Base-by-base conservation (phyloP, 352 stramenopile genomes). In the Phytophthora kernoviae region DNA sequence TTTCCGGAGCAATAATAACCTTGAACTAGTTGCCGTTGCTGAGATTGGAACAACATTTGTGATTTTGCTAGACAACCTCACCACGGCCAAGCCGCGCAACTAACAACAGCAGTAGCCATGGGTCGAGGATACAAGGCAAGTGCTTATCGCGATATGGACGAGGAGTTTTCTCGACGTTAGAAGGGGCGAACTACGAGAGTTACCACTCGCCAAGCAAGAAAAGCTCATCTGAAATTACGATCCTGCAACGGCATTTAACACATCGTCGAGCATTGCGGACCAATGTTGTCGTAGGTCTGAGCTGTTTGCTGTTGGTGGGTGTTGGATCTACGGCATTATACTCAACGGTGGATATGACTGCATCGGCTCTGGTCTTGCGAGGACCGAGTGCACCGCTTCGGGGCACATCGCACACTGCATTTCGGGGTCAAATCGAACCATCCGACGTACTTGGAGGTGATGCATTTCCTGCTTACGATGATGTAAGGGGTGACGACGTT, bases 131-230 rank as follows among this genome's bases (percentile, higher is more conserved):
- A 41, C 27, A 52, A 53, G 2, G 52, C 49, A 10, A 66, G 52
- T 20, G 67, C 62, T 15, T 68, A 69, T 55, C 52, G 50, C 26
- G 67, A 76, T 15, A 69, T 69, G 57, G 67, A 75, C 33, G 57
- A 75, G 26, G 62, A 66, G 27, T 59, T 72, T 75, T 75, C 44
- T 15, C 57, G 48, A 62, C 62, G 11, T 40, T 63, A 24, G 67
- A 69, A 34, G 57, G 62, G 7, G 48, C 43, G 34, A 62, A 54
- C 34, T 75, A 72, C 49, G 41, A 75, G 43, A 68, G 57, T 30
- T 57, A 75, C 53, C 30, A 62, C 45, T 72, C 66, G 4, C 62
- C 57, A 2, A 22, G 21, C 18, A 70, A 67, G 55, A 54, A 49
- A 10, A 4, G n/a, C 15, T 12, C 48, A 36, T 68, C 61, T 8